phyloP scores from a whole-genome alignment of 2,329 filamentous ascomycete species.

The Nothophaeocryptopus gaeumannii region DNA sequence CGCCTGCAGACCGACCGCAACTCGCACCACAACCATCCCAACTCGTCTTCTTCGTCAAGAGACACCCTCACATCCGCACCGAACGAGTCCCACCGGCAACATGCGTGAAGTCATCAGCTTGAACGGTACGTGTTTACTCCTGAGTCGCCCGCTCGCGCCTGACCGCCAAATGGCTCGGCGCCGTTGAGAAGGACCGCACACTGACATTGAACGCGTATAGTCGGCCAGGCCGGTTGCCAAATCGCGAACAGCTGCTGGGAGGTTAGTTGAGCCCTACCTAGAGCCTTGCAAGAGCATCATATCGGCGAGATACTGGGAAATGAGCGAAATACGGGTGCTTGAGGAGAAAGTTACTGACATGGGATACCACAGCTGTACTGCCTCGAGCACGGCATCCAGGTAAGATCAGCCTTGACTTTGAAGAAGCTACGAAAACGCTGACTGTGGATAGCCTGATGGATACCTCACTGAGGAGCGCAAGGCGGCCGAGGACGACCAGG shows the following conservation, averaged over 20 bases:
- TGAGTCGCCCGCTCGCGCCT: slow-evolving; percentile 36
- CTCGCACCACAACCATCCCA: slow-evolving; percentile 12
- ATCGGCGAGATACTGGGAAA: slow-evolving; percentile 4
- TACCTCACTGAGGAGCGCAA: slow-evolving; percentile 98
- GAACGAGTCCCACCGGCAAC: slow-evolving; percentile 44
- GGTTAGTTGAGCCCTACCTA: slow-evolving; percentile 61
- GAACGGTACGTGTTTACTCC: slow-evolving; percentile 70
- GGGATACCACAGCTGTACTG: slow-evolving; percentile 78
- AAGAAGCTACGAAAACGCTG: slow-evolving; percentile 14
- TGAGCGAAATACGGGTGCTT: slow-evolving; percentile 32
- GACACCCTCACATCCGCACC: slow-evolving; percentile 18
- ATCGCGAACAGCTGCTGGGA: slow-evolving; percentile 99
- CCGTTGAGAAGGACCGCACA: slow-evolving; percentile 19
- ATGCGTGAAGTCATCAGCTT: slow-evolving; percentile 99
- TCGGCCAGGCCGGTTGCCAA: slow-evolving; percentile 99
- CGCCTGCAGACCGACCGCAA: slow-evolving; percentile 8
- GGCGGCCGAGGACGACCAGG: slow-evolving; percentile 85
- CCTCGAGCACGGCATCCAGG: slow-evolving; percentile 99
- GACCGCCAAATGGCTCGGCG: slow-evolving; percentile 38
- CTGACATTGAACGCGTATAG: slow-evolving; percentile 63
- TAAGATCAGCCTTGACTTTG: slow-evolving; percentile 50
- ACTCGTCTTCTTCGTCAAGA: slow-evolving; percentile 18
- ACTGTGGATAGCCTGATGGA: slow-evolving; percentile 75
- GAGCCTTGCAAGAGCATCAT: slow-evolving; percentile 15
- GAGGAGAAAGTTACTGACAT: slow-evolving; percentile 31